These are phyloP conservation scores for Leccinum subspadiceum DNA, from an alignment of 1,284 basidiomycete genomes.

Conservation along the genomic window DNA sequence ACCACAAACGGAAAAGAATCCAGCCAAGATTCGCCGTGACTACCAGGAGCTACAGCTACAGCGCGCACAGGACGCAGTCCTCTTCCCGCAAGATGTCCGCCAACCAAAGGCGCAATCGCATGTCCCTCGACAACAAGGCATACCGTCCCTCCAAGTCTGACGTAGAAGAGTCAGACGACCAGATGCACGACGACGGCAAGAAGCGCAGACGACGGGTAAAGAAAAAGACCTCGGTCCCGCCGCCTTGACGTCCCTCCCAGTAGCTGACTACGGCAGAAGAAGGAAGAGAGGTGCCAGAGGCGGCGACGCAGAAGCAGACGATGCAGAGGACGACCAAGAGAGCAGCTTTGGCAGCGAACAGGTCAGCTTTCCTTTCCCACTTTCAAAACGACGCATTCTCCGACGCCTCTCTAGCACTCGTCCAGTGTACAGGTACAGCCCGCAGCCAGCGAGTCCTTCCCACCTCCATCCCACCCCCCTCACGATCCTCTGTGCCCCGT, in stretches of 20 bases:
- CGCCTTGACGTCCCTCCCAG: constrained; percentile 61
- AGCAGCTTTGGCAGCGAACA: constrained; percentile 37
- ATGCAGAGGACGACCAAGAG: constrained; percentile 31
- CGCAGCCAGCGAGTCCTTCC: constrained; percentile 18
- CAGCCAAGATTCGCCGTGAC: constrained; percentile 48
- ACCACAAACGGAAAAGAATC: constrained; percentile 46
- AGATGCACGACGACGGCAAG: constrained; percentile 53
- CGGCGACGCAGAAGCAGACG: constrained; percentile 30
- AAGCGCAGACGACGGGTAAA: constrained; percentile 55
- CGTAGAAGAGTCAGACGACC: constrained; percentile 59
- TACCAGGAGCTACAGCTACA: constrained; percentile 36
- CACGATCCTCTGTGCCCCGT: constrained; percentile 34
- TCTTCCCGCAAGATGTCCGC: constrained; percentile 29
- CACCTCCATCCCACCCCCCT: constrained; percentile 26
- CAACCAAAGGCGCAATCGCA: constrained; percentile 52
- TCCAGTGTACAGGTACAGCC: constrained; percentile 28
- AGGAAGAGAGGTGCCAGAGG: constrained; percentile 41
- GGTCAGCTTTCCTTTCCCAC: constrained; percentile 18
- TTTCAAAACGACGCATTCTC: background rate
- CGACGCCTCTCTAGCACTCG: constrained; percentile 28
- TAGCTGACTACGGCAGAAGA: constrained; percentile 53
- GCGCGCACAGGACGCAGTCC: constrained; percentile 31
- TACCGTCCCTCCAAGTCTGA: constrained; percentile 67
- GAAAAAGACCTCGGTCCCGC: constrained; percentile 54
- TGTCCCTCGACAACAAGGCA: constrained; percentile 74